Evolutionary conservation across 2,329 filamentous ascomycete species (phyloP).

Genomic region (Sporothrix inflata): DNA sequence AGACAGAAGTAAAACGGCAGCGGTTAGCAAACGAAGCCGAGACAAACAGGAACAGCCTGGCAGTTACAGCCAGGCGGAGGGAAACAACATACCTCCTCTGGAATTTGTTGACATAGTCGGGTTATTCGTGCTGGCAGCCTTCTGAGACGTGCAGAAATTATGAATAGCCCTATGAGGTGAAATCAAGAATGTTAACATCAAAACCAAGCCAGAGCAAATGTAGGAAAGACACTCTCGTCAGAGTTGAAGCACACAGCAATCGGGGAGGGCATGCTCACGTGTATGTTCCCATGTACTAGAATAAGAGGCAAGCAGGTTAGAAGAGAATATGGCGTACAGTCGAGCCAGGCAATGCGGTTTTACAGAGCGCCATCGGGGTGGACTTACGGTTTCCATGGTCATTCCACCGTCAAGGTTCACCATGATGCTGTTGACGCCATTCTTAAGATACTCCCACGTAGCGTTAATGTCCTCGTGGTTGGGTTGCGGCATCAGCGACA

Average conservation of each 20-base stretch:
- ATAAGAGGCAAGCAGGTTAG: constrained; percentile 30
- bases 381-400: constrained; percentile 80
- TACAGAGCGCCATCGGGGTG: background rate
- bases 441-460: constrained; percentile 78
- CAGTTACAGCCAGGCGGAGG: background rate
- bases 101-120: background rate
- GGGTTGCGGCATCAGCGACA: constrained; percentile 29
- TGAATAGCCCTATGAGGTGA: constrained; percentile 72
- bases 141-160: constrained; percentile 99
- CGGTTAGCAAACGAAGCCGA: background rate
- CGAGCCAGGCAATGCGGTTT: background rate
- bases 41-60: background rate
- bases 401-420: constrained; percentile 86
- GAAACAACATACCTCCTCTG: constrained; percentile 18
- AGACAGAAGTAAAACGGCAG: background rate
- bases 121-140: constrained; percentile 45
- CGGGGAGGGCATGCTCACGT: constrained; percentile 60
- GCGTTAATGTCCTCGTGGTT: constrained; percentile 35
- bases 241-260: too few species aligned
- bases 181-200: constrained; percentile 43
- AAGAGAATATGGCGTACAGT: background rate
- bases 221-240: too few species aligned
- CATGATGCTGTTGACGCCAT: constrained; percentile 92
- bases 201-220: background rate
- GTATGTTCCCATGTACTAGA: constrained; percentile 91